Conservation (phyloP, 2,329 filamentous ascomycete species). For the Colletotrichum sp. region DNA sequence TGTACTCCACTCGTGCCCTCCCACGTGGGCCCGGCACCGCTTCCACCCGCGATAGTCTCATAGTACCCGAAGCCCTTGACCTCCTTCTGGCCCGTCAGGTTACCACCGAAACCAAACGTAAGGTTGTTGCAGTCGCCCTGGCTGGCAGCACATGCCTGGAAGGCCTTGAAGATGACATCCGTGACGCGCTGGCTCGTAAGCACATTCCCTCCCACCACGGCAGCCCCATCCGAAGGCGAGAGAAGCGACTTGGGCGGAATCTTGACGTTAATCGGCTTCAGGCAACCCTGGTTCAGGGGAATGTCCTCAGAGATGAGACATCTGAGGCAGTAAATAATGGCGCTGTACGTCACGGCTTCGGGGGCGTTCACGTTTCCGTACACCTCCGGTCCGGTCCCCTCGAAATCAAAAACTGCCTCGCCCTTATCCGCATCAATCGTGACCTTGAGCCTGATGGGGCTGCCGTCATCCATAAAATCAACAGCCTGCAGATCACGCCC, state of each 20-base stretch:
- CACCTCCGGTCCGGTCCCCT: slow-evolving; percentile 79
- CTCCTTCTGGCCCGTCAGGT: slow-evolving; percentile 38
- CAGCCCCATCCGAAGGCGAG: slow-evolving; percentile 76
- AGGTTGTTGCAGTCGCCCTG: slow-evolving; percentile 87
- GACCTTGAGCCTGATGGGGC: slow-evolving; percentile 75
- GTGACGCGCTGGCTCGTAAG: slow-evolving; percentile 49
- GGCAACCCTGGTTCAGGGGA: slow-evolving; percentile 82
- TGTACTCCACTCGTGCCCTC: slow-evolving; percentile 48
- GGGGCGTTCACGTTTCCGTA: slow-evolving; percentile 85
- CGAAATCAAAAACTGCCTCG: slow-evolving; percentile 82
- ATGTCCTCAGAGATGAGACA: slow-evolving; percentile 83
- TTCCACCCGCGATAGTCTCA: slow-evolving; percentile 70
- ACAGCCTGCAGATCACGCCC: slow-evolving; percentile 73
- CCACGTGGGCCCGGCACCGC: slow-evolving; percentile 69
- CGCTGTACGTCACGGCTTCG: slow-evolving; percentile 80
- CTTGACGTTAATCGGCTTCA: slow-evolving; percentile 75
- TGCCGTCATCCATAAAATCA: slow-evolving; percentile 87
- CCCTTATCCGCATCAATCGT: slow-evolving; percentile 77
- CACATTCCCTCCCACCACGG: slow-evolving; percentile 84
- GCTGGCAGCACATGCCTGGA: slow-evolving; percentile 78
- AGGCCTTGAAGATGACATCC: slow-evolving; percentile 66
- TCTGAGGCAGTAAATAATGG: slow-evolving; percentile 87
- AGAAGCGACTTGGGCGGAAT: slow-evolving; percentile 78
- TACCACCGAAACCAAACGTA: slow-evolving; percentile 75
- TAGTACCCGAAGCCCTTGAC: slow-evolving; percentile 51